A percentile compares a stretch with the other conserved stretches of the same genome.
Conservation (phyloP, 2,329 filamentous ascomycete species). For the Colletotrichum sublineola region DNA sequence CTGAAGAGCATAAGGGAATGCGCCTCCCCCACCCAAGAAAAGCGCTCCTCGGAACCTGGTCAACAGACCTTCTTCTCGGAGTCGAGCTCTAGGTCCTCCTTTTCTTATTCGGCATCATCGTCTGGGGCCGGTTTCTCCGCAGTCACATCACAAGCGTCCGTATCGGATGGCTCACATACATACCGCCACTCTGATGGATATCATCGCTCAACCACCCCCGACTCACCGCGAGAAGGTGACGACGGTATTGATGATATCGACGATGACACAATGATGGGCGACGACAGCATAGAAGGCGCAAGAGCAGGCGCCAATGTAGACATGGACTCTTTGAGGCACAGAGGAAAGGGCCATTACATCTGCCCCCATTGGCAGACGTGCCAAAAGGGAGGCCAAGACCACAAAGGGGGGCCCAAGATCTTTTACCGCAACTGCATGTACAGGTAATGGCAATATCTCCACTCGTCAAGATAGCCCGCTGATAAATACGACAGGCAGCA, state of each 20-base stretch:
- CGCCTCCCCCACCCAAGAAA: slow-evolving; percentile 12
- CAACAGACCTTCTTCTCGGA: slow-evolving; percentile 21
- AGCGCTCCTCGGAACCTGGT: neutral
- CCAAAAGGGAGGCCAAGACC: slow-evolving; percentile 58
- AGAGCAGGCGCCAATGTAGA: slow-evolving; percentile 49
- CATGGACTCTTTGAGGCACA: slow-evolving; percentile 55
- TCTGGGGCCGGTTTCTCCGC: slow-evolving; percentile 18
- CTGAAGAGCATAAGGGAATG: slow-evolving; percentile 19
- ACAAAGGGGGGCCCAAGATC: slow-evolving; percentile 53
- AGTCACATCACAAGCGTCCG: slow-evolving; percentile 24
- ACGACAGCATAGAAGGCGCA: slow-evolving; percentile 6
- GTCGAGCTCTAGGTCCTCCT: slow-evolving; percentile 39
- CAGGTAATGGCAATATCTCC: slow-evolving; percentile 50
- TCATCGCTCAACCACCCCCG: slow-evolving; percentile 16
- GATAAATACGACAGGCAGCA: slow-evolving; percentile 52
- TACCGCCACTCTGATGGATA: slow-evolving; percentile 17
- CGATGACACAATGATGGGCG: slow-evolving; percentile 15
- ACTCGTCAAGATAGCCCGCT: slow-evolving; percentile 11
- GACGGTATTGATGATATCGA: neutral
- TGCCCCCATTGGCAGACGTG: slow-evolving; percentile 54
- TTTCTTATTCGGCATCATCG: slow-evolving; percentile 31
- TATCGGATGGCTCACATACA: slow-evolving; percentile 13
- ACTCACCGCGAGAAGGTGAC: slow-evolving; percentile 14
- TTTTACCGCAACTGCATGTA: slow-evolving; percentile 58
- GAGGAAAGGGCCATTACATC: slow-evolving; percentile 55